A percentile compares a stretch with the other conserved stretches of the same genome.
These are phyloP conservation scores for Fusarium fujikuroi DNA, from an alignment of 2,329 filamentous ascomycete genomes.

Conservation along the genomic window DNA sequence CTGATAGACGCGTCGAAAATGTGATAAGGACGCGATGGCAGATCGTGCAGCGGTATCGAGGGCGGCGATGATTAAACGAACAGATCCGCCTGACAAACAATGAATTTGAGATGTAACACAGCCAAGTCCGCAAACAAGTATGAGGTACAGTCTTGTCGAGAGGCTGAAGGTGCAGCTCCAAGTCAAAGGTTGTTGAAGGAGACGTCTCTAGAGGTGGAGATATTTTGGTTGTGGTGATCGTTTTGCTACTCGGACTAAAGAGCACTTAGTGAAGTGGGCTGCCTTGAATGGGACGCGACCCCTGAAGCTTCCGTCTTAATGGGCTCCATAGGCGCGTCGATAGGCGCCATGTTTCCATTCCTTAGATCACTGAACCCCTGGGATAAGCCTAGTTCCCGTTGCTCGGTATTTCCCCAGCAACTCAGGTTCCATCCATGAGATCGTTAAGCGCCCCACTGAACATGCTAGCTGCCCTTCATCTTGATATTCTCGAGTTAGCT, in stretches of 20 bases:
- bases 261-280: background rate
- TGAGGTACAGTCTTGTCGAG: background rate
- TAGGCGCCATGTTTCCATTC: constrained; percentile 28
- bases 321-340: constrained; percentile 25
- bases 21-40: constrained; percentile 37
- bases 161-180: constrained; percentile 9
- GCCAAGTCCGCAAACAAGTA: constrained; percentile 7
- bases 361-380: constrained; percentile 8
- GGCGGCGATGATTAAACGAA: background rate
- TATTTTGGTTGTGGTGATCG: constrained; percentile 25
- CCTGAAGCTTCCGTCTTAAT: constrained; percentile 17
- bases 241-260: background rate
- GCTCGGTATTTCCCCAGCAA: constrained; percentile 39
- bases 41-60: constrained; percentile 22
- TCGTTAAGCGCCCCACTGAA: constrained; percentile 11
- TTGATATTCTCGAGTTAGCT: background rate
- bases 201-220: constrained; percentile 25
- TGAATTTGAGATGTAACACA: background rate
- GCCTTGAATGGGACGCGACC: constrained; percentile 19
- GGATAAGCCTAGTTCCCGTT: constrained; percentile 30
- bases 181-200: constrained; percentile 19
- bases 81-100: background rate
- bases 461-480: background rate
- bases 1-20: constrained; percentile 35
- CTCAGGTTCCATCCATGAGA: background rate